Evolutionary conservation across 2,329 filamentous ascomycete genomes (phyloP).

Genomic region (Diaporthe citri): DNA sequence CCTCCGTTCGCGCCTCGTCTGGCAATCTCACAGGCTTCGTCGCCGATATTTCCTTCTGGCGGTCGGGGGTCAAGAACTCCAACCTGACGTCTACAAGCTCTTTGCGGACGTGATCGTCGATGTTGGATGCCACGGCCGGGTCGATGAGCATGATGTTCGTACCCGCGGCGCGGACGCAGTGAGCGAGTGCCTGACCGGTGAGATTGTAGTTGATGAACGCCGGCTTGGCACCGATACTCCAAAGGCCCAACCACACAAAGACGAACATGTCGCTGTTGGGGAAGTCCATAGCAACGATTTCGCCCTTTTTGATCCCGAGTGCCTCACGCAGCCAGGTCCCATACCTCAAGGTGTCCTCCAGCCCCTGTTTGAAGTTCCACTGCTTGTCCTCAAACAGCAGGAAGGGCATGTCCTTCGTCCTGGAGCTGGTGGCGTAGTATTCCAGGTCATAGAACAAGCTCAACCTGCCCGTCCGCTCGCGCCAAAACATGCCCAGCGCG

Average conservation of each 20-base stretch:
- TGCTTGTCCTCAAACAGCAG: slow-evolving; percentile 76
- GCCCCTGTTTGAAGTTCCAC: slow-evolving; percentile 82
- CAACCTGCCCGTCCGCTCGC: slow-evolving; percentile 70
- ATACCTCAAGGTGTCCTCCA: slow-evolving; percentile 78
- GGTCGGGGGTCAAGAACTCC: slow-evolving; percentile 70
- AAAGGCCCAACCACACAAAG: slow-evolving; percentile 81
- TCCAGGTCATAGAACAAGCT: slow-evolving; percentile 85
- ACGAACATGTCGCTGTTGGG: slow-evolving; percentile 85
- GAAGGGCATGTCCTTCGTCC: slow-evolving; percentile 67
- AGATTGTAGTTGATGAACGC: slow-evolving; percentile 93
- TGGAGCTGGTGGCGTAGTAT: slow-evolving; percentile 65
- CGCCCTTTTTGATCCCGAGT: slow-evolving; percentile 74
- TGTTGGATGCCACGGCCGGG: slow-evolving; percentile 64
- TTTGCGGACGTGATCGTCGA: slow-evolving; percentile 69
- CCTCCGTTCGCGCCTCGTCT: slow-evolving; percentile 66
- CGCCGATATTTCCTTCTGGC: slow-evolving; percentile 66
- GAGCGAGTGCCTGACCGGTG: slow-evolving; percentile 75
- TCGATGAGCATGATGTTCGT: slow-evolving; percentile 79
- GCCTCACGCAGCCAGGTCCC: slow-evolving; percentile 79
- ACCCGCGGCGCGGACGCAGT: slow-evolving; percentile 79
- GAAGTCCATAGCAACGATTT: slow-evolving; percentile 85
- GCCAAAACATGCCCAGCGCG: slow-evolving; percentile 56
- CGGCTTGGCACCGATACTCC: slow-evolving; percentile 85
- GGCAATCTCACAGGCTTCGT: slow-evolving; percentile 68
- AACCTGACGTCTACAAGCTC: slow-evolving; percentile 67